Conservation (phyloP, 805 yeast genomes). For the Candida morakotiae region DNA sequence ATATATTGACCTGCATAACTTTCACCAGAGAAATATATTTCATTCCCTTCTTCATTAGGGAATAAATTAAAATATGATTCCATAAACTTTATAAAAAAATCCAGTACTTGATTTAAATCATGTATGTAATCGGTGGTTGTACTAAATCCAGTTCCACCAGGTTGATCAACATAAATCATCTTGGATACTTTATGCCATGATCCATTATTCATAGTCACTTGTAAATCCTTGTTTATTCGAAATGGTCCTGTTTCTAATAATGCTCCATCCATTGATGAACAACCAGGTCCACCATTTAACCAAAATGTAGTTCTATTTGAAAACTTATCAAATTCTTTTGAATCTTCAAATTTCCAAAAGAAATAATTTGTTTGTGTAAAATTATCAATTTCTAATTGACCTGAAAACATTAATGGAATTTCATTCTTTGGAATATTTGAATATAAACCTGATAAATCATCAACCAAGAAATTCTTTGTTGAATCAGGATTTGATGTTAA, state of each 20-base stretch:
- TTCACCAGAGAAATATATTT: conserved; percentile 85
- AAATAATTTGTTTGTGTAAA: conserved; percentile 58
- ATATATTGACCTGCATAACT: conserved; percentile 96
- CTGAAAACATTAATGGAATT: conserved; percentile 58
- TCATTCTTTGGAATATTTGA: conserved; percentile 26
- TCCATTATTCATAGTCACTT: conserved; percentile 58
- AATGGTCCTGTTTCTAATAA: conserved; percentile 90
- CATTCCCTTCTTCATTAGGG: conserved; percentile 64
- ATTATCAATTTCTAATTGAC: conserved; percentile 56
- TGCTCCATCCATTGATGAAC: conserved; percentile 97
- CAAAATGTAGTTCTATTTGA: conserved; percentile 61
- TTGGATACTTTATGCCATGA: conserved; percentile 83
- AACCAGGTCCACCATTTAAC: conserved; percentile 98
- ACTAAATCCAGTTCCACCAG: conserved; percentile 91
- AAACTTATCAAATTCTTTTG: conserved; percentile 22
- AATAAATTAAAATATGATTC: conserved; percentile 63
- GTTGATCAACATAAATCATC: conserved; percentile 87
- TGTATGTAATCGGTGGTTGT: conserved; percentile 50
- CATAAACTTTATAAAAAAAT: conserved; percentile 62
- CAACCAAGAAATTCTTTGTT: conserved; percentile 21
- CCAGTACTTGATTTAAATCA: conserved; percentile 55
- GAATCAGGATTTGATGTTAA: conserved; percentile 4
- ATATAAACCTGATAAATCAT: conserved; percentile 34
- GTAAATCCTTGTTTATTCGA: conserved; percentile 44
- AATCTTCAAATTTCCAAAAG: conserved; percentile 68